A percentile compares a stretch with the other conserved stretches of the same genome.
phyloP scores from a whole-genome alignment of 768 basidiomycete genomes.

The Panus rudis region DNA sequence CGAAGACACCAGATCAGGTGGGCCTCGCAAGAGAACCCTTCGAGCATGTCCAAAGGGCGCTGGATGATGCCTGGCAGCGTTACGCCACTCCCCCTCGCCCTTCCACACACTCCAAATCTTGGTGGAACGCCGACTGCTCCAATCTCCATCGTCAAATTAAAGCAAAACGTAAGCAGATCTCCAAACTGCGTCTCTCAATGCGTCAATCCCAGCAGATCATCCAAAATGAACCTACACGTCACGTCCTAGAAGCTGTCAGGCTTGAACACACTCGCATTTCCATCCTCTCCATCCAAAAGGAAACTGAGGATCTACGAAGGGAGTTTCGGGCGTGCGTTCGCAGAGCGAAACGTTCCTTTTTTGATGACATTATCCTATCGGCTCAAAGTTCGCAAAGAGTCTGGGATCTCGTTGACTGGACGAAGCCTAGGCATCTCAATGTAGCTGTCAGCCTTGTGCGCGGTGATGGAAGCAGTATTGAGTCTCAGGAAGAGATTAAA shows the following conservation, averaged over 20 bases:
- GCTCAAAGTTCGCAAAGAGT: conserved; percentile 3
- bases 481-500: neutral
- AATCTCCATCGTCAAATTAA: neutral
- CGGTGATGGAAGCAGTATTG: neutral
- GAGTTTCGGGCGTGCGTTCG: too few relatives aligned
- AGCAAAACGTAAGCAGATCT: too few relatives aligned
- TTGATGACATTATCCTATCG: conserved; percentile 4
- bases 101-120: conserved; percentile 5
- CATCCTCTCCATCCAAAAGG: too few relatives aligned
- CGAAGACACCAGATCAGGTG: too few relatives aligned
- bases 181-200: too few relatives aligned
- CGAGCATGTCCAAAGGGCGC: too few relatives aligned
- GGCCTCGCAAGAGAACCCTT: too few relatives aligned
- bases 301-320: too few relatives aligned
- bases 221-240: too few relatives aligned
- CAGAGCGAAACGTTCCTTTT: conserved; percentile 2
- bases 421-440: neutral
- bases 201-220: too few relatives aligned
- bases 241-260: too few relatives aligned
- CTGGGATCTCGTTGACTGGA: conserved; percentile 9
- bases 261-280: too few relatives aligned
- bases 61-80: neutral
- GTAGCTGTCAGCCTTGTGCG: neutral
- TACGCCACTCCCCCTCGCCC: neutral
- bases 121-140: conserved; percentile 8